A percentile compares a stretch with the other conserved stretches of the same genome.
These are phyloP conservation scores for Ramalina intermedia DNA, from an alignment of 495 filamentous ascomycete species.

Conservation along the genomic window DNA sequence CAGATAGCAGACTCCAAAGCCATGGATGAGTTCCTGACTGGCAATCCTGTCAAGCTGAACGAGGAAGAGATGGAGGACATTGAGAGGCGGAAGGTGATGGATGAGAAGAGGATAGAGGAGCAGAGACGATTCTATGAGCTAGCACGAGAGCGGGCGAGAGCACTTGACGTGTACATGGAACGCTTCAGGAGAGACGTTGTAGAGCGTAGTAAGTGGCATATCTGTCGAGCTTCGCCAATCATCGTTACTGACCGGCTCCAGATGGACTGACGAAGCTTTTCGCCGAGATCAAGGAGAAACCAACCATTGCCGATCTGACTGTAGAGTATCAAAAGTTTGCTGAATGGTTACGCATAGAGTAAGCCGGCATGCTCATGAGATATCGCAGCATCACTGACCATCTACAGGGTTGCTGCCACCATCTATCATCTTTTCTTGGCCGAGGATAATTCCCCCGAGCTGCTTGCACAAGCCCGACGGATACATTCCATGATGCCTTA, in stretches of 20 bases:
- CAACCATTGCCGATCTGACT: slow-evolving; percentile 71
- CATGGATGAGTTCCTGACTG: slow-evolving; percentile 67
- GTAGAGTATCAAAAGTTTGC: slow-evolving; percentile 96
- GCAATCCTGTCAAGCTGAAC: slow-evolving; percentile 49
- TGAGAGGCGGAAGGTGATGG: slow-evolving; percentile 60
- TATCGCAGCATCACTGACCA: background rate
- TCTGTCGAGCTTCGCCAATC: background rate
- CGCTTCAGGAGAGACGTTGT: slow-evolving; percentile 61
- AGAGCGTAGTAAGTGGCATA: slow-evolving; percentile 49
- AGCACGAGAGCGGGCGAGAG: slow-evolving; percentile 73
- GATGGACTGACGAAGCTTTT: slow-evolving; percentile 90
- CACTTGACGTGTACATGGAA: slow-evolving; percentile 97
- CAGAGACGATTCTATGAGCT: slow-evolving; percentile 92
- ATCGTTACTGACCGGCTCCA: slow-evolving; percentile 18
- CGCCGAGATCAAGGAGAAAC: slow-evolving; percentile 76
- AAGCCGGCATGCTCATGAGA: slow-evolving; percentile 8
- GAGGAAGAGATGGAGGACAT: slow-evolving; percentile 79
- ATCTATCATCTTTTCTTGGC: slow-evolving; percentile 95
- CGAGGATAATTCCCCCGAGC: slow-evolving; percentile 90
- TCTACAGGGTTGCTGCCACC: slow-evolving; percentile 63
- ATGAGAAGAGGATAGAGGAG: slow-evolving; percentile 78
- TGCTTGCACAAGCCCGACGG: slow-evolving; percentile 84
- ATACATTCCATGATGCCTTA: slow-evolving; percentile 93
- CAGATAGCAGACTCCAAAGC: slow-evolving; percentile 69
- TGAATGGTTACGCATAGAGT: slow-evolving; percentile 94